phyloP scores from a whole-genome alignment of 306 rosid genomes.

The Acacia confusa region DNA sequence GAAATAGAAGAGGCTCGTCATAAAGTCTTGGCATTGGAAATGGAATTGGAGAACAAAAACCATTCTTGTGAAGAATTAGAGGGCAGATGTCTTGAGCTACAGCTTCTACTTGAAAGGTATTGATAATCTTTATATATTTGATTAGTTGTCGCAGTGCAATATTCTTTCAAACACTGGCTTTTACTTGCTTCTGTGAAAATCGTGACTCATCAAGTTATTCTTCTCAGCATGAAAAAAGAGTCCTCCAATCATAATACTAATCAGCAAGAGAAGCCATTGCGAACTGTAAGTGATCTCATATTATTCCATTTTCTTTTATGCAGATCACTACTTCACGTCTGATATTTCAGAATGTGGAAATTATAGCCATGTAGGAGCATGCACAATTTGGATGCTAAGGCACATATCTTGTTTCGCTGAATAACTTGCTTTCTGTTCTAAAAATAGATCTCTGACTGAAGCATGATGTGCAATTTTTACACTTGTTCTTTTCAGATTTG shows the following conservation, averaged over 20 bases:
- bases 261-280: constrained; percentile 59
- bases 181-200: constrained; percentile 26
- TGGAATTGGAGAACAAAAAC: constrained; percentile 59
- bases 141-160: constrained; percentile 24
- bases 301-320: constrained; percentile 6
- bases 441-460: constrained; percentile 4
- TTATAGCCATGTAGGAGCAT: constrained; percentile 2
- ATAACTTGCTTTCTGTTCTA: constrained; percentile 9
- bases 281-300: constrained; percentile 59
- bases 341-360: constrained; percentile 8
- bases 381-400: not conserved
- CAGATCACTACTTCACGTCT: constrained; percentile 2
- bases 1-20: constrained; percentile 57
- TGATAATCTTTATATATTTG: constrained; percentile 8
- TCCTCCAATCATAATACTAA: constrained; percentile 25
- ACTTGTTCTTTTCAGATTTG: not conserved
- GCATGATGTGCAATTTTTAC: constrained; percentile 3
- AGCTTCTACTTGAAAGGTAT: constrained; percentile 84
- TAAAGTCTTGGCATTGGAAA: constrained; percentile 63
- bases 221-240: constrained; percentile 52
- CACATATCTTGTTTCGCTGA: not conserved
- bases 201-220: constrained; percentile 21
- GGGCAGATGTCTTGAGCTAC: constrained; percentile 71
- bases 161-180: constrained; percentile 20
- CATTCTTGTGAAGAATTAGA: constrained; percentile 72